Percentiles rank a stretch among this genome's conserved stretches.
These are phyloP conservation scores for Vaccinium myrtillus DNA, from an alignment of 148 eudicot genomes.

Conservation along the genomic window DNA sequence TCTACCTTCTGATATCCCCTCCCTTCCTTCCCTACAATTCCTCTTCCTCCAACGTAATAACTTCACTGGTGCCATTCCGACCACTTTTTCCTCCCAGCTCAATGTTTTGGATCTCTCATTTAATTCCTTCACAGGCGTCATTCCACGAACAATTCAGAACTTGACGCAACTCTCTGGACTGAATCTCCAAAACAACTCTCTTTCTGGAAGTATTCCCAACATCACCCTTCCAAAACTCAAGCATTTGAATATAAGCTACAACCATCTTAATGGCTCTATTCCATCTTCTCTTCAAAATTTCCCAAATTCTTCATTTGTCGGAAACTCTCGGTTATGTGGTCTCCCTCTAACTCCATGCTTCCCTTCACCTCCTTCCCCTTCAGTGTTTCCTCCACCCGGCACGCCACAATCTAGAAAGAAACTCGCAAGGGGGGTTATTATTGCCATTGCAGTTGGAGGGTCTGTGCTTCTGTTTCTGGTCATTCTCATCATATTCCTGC, in stretches of 20 bases:
- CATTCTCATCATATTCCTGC: constrained; percentile 20
- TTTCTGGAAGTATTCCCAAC: constrained; percentile 42
- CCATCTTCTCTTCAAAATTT: constrained; percentile 31
- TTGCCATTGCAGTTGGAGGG: constrained; percentile 45
- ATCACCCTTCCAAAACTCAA: constrained; percentile 21
- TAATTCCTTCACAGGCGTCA: constrained; percentile 37
- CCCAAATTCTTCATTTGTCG: constrained; percentile 33
- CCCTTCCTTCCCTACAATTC: constrained; percentile 36
- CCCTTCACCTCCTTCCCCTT: constrained; percentile 22
- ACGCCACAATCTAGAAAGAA: constrained; percentile 24
- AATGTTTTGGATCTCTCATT: constrained; percentile 39
- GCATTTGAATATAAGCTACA: constrained; percentile 38
- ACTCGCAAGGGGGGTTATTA: constrained; percentile 29
- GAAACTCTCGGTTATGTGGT: constrained; percentile 37
- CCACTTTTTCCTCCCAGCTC: constrained; percentile 25
- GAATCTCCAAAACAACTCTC: constrained; percentile 36
- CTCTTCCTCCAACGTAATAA: constrained; percentile 39
- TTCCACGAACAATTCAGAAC: constrained; percentile 30
- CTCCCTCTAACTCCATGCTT: constrained; percentile 30
- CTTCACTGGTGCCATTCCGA: constrained; percentile 39
- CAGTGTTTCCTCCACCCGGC: constrained; percentile 20
- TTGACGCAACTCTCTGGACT: constrained; percentile 30
- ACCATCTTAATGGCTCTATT: constrained; percentile 38
- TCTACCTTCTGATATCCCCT: constrained; percentile 36
- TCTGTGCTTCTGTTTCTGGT: constrained; percentile 24